Conservation (phyloP, 2,329 filamentous ascomycete genomes). For the Talaromyces atroroseus region DNA sequence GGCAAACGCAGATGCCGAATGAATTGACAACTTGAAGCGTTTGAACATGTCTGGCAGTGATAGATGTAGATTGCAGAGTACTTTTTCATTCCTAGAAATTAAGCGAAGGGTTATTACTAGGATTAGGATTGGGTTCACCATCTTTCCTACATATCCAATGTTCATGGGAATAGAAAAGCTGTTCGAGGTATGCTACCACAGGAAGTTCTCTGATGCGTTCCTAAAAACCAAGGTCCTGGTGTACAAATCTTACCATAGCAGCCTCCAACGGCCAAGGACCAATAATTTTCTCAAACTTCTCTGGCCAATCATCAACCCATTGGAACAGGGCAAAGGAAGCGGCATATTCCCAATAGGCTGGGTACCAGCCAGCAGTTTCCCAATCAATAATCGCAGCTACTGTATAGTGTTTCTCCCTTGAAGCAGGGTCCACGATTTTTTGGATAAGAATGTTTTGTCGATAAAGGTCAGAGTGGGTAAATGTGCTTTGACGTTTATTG, state of each 20-base stretch:
- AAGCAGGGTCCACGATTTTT: background rate
- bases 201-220: no score
- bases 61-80: no score
- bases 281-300: slow-evolving; percentile 20
- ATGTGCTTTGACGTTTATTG: background rate
- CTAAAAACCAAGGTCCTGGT: slow-evolving; percentile 20
- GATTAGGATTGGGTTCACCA: no score
- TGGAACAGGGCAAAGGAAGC: slow-evolving; percentile 19
- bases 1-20: background rate
- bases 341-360: slow-evolving; percentile 24
- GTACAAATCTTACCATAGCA: slow-evolving; percentile 20
- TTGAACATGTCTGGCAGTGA: no score
- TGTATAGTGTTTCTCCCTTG: background rate
- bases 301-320: slow-evolving; percentile 24
- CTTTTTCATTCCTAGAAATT: no score
- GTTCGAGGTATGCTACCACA: no score
- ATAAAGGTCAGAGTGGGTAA: no score
- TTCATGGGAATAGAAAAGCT: no score
- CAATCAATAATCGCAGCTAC: slow-evolving; percentile 19
- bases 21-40: background rate
- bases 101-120: no score
- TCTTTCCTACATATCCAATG: no score
- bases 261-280: slow-evolving; percentile 20
- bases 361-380: slow-evolving; percentile 25
- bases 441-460: slow-evolving; percentile 16